A percentile compares a stretch with the other conserved stretches of the same genome.
Evolutionary conservation across 2,329 filamentous ascomycete genomes (phyloP).

Genomic region (Fusarium sp.): DNA sequence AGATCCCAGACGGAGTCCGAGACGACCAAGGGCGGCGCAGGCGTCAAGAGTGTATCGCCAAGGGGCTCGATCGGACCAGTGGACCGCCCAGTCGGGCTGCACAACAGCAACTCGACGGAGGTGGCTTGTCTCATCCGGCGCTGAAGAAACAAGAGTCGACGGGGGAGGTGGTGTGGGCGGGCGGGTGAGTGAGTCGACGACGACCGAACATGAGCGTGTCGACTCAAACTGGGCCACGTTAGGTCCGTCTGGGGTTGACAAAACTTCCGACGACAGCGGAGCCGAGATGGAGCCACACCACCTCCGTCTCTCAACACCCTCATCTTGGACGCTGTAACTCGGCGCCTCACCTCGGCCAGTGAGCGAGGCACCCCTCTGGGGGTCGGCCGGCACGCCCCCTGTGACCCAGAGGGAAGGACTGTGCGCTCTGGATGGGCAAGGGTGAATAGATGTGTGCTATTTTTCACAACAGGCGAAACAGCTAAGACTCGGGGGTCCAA

Average conservation of each 20-base stretch:
- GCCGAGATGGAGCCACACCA: conserved; percentile 42
- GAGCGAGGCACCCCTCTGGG: conserved; percentile 26
- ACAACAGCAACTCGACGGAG: conserved; percentile 45
- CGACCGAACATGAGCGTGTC: conserved; percentile 44
- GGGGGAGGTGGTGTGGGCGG: conserved; percentile 45
- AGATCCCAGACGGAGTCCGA: conserved; percentile 44
- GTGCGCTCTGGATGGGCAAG: conserved; percentile 30
- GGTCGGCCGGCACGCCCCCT: conserved; percentile 37
- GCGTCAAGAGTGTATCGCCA: conserved; percentile 49
- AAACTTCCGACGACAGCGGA: conserved; percentile 49
- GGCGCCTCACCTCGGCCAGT: conserved; percentile 37
- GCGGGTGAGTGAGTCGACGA: conserved; percentile 49
- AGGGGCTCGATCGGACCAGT: conserved; percentile 49
- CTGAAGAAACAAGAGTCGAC: conserved; percentile 48
- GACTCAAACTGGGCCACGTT: conserved; percentile 50
- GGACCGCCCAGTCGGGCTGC: conserved; percentile 48
- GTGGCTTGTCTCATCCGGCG: conserved; percentile 50
- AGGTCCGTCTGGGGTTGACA: conserved; percentile 51
- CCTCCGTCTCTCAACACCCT: conserved; percentile 35
- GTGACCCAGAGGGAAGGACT: conserved; percentile 32
- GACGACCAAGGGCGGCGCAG: conserved; percentile 49
- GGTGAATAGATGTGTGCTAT: conserved; percentile 47
- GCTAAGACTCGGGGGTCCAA: conserved; percentile 42
- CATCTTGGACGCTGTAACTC: conserved; percentile 22
- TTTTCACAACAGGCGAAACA: conserved; percentile 51